Evolutionary conservation across 1,284 basidiomycete genomes (phyloP), one percentile per base, ranked within the genome.

Genomic region (Ustilago bromivora): DNA sequence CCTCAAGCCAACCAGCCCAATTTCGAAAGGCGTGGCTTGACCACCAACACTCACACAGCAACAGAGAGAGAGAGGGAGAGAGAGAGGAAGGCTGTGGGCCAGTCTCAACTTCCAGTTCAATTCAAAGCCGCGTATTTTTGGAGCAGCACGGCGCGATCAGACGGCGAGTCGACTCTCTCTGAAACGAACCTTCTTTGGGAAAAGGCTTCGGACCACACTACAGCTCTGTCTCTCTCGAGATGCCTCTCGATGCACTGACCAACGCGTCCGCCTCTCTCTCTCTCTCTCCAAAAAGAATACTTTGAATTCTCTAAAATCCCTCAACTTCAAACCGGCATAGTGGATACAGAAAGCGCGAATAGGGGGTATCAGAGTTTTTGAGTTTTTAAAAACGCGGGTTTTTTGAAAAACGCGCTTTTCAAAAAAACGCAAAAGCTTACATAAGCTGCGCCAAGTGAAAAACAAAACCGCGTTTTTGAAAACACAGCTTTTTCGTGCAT

Each of bases 61-160:
- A 31, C 36, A 56, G 13, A 54, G 11, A 34, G 13, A 32, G 11
- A 54, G 32, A 54, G 23, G 2, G 1, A 54, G 1, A 15, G 5
- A 43, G 35, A 49, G n/a, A 8, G 11, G 11, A 6, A 31, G 55
- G 55, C 55, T 28, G 40, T 57, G 40, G 40, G 31, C 23, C 56
- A 57, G 56, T 57, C 62, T 31, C 49, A 28, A 51, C 38, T 35
- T 53, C 13, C n/a, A 46, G 19, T 28, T 46, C 43, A n/a, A 9
- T n/a, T 46, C 43, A 10, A 46, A 19, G 19, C 49, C 49, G 49
- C 49, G 49, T 51, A 51, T 51, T 51, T 51, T 19, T 13, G 11
- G 38, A 61, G 51, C 59, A 61, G 66, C 66, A 68, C 49, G 60
- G 55, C 66, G 66, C 56, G 60, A 68, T 68, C 66, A 67, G 66